Conservation (phyloP, 805 yeast species). For the Candida morakotiae region DNA sequence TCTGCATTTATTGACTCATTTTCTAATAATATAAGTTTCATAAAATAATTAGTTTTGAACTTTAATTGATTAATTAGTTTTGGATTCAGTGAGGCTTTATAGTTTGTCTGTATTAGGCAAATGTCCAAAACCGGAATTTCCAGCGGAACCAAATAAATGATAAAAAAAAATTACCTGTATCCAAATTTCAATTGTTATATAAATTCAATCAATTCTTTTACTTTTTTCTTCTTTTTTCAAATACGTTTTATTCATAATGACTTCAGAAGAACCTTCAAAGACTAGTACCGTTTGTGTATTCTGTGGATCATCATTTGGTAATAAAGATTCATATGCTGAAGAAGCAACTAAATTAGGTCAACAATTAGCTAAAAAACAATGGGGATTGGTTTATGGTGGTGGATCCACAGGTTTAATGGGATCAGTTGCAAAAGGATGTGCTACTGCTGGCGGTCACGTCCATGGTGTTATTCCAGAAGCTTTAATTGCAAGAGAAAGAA, state of each 20-base stretch:
- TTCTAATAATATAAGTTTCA: too few species aligned
- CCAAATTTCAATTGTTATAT: too few species aligned
- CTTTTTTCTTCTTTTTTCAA: too few species aligned
- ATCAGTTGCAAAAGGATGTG: slow-evolving; percentile 61
- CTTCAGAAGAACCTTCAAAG: slow-evolving; percentile 11
- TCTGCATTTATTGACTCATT: too few species aligned
- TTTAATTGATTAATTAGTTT: too few species aligned
- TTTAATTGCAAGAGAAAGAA: slow-evolving; percentile 66
- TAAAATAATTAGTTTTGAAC: too few species aligned
- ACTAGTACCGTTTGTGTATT: slow-evolving; percentile 73
- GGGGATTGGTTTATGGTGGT: slow-evolving; percentile 87
- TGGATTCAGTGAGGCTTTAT: too few species aligned
- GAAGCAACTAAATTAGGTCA: slow-evolving; percentile 60
- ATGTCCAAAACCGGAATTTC: too few species aligned
- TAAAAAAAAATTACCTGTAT: too few species aligned
- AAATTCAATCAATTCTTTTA: too few species aligned
- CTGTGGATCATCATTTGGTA: slow-evolving; percentile 82
- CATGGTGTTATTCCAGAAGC: slow-evolving; percentile 89
- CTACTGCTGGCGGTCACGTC: slow-evolving; percentile 59
- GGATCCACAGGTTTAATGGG: slow-evolving; percentile 88
- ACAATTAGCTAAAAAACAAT: slow-evolving; percentile 50
- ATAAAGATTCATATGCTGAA: slow-evolving; percentile 42
- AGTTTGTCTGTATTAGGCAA: too few species aligned
- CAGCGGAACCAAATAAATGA: too few species aligned
- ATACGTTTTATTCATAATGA: background rate